phyloP scores from a whole-genome alignment of 2,329 filamentous ascomycete species.

The Pyricularia grisea region DNA sequence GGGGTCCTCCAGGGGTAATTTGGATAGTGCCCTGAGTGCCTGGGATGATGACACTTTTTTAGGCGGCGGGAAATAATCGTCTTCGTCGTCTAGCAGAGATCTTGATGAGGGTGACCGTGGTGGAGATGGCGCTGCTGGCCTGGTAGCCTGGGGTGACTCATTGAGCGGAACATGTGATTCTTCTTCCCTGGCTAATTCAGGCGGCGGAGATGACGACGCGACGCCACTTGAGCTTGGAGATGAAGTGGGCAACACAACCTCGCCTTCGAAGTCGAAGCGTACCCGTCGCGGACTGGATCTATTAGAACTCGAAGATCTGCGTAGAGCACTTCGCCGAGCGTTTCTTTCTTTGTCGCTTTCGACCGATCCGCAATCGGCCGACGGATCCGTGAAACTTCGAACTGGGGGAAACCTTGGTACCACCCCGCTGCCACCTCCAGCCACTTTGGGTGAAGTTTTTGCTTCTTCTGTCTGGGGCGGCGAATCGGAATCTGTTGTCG shows the following conservation, averaged over 20 bases:
- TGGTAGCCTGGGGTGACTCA: conserved; percentile 3
- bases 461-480: conserved; percentile 10
- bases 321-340: conserved; percentile 44
- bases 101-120: background rate
- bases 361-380: conserved; percentile 32
- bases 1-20: conserved; percentile 23
- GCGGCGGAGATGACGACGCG: conserved; percentile 34
- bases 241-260: conserved; percentile 49
- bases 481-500: conserved; percentile 11
- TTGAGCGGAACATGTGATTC: conserved; percentile 7
- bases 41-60: conserved; percentile 27
- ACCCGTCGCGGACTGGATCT: conserved; percentile 49
- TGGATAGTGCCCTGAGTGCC: conserved; percentile 24
- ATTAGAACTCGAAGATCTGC: conserved; percentile 43
- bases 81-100: conserved; percentile 19
- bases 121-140: conserved; percentile 6
- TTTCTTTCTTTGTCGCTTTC: conserved; percentile 17
- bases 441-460: background rate
- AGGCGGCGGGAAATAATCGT: conserved; percentile 23
- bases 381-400: conserved; percentile 36
- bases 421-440: background rate
- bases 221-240: background rate
- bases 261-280: conserved; percentile 51
- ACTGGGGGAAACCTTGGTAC: conserved; percentile 15
- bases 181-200: conserved; percentile 13